These are phyloP conservation scores for Dentipellis fragilis DNA, from an alignment of 768 basidiomycete species.

Conservation along the genomic window DNA sequence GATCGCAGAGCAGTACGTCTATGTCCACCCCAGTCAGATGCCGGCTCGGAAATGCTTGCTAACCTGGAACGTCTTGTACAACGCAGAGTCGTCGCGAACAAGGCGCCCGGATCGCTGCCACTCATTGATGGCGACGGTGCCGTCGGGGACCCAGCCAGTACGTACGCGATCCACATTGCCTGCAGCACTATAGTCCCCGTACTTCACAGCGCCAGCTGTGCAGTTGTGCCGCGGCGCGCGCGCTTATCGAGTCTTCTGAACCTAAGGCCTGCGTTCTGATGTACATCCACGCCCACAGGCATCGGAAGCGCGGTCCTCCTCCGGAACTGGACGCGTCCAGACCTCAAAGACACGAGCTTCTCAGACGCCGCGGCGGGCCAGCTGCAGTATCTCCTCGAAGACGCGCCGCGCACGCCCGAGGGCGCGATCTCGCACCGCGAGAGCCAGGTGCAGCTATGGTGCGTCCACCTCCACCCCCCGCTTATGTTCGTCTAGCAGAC, in stretches of 20 bases:
- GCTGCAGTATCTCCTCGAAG: conserved; percentile 35
- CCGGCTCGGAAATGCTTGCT: neutral
- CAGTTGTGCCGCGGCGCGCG: neutral
- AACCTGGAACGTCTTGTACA: neutral
- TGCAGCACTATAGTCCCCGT: neutral
- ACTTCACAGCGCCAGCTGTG: no score
- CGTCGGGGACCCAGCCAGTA: conserved; percentile 54
- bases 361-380: conserved; percentile 34
- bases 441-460: conserved; percentile 47
- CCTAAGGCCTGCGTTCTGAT: neutral
- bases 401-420: conserved; percentile 31
- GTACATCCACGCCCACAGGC: conserved; percentile 21
- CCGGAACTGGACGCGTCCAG: conserved; percentile 40
- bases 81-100: conserved; percentile 27
- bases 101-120: conserved; percentile 26
- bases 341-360: conserved; percentile 25
- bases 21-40: neutral
- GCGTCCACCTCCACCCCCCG: conserved; percentile 2
- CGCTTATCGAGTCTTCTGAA: neutral
- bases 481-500: neutral
- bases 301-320: conserved; percentile 43
- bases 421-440: conserved; percentile 54
- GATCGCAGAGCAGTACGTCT: conserved; percentile 29
- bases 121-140: conserved; percentile 38
- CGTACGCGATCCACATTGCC: conserved; percentile 7